Evolutionary conservation across 805 yeast species (phyloP), one percentile per base, ranked within the genome.

Genomic region (Yarrowia hollandica): DNA sequence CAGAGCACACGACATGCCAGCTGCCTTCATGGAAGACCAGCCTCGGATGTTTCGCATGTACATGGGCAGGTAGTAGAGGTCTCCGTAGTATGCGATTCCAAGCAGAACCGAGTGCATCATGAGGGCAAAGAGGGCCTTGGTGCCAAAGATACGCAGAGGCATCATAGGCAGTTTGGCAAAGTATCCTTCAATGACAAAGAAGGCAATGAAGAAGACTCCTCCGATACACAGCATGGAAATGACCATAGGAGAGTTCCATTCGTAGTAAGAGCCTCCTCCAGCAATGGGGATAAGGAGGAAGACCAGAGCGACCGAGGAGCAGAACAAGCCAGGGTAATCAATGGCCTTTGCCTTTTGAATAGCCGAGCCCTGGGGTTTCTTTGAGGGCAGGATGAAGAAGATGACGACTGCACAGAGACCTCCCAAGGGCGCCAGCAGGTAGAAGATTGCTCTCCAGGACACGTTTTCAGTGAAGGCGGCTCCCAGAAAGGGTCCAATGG

Each of bases 251-350:
- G 78, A 78, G 64, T 76, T 64, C 90, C 90, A 86, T 0, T 73
- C 68, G 66, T 76, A 83, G 10, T 78, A 72, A 8, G 79, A 72
- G 2, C 89, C 89, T 31, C 89, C 90, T 15, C 85, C 84, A 62
- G 78, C 77, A 18, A 82, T 67, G 2, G 85, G 84, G n/a, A 83
- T 74, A 48, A 82, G 71, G 14, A 82, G 64, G 12, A 82, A 66
- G 0, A 81, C 76, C 21, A 79, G 71, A 0, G 79, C 77, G 1
- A 79, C 73, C 2, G 82, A 72, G 34, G 81, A 72, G 14, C 78
- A 69, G 33, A 80, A 62, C 38, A 80, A 73, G 0, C 88, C 88
- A 12, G 71, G 63, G 62, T 75, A 80, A 66, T 83, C 88, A 42
- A 81, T 75, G 35, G 72, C 77, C 64, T 69, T 69, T 65, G 77